phyloP scores from a whole-genome alignment of 1,284 basidiomycete genomes.

The Vanrija sp. region DNA sequence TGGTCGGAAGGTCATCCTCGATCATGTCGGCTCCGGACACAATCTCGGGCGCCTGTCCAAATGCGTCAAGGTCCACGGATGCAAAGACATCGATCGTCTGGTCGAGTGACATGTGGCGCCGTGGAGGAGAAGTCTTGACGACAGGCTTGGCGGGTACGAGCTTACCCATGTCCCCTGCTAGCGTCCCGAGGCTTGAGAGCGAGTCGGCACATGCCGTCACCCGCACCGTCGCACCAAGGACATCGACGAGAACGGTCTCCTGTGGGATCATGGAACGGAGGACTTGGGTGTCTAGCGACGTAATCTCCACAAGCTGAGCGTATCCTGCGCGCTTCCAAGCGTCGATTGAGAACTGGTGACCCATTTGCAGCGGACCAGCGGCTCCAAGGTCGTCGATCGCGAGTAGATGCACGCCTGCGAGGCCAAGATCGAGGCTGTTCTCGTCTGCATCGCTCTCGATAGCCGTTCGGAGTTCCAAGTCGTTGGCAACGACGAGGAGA shows the following conservation, averaged over 20 bases:
- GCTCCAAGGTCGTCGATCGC: slow-evolving; percentile 61
- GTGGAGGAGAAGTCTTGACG: slow-evolving; percentile 1
- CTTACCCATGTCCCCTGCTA: slow-evolving; percentile 40
- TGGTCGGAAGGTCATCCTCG: slow-evolving; percentile 82
- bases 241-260: slow-evolving; percentile 27
- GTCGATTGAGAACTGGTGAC: slow-evolving; percentile 32
- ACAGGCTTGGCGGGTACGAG: slow-evolving; percentile 19
- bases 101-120: slow-evolving; percentile 23
- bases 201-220: slow-evolving; percentile 51
- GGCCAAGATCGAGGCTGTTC: slow-evolving; percentile 54
- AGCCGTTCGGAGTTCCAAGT: slow-evolving; percentile 64
- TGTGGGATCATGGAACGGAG: slow-evolving; percentile 23
- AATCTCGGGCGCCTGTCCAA: slow-evolving; percentile 61
- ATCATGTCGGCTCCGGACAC: slow-evolving; percentile 77
- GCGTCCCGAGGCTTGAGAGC: slow-evolving; percentile 33
- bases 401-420: slow-evolving; percentile 55
- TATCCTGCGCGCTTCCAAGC: slow-evolving; percentile 64
- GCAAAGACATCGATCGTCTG: slow-evolving; percentile 53
- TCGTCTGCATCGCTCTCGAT: slow-evolving; percentile 64
- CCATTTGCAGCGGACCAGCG: slow-evolving; percentile 20
- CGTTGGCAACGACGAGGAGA: slow-evolving; percentile 62
- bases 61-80: slow-evolving; percentile 80
- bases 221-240: slow-evolving; percentile 25
- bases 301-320: slow-evolving; percentile 62
- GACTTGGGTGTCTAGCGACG: slow-evolving; percentile 53